Conservation (phyloP, 805 yeast species). For the Helenozyma rhizophorensis region DNA sequence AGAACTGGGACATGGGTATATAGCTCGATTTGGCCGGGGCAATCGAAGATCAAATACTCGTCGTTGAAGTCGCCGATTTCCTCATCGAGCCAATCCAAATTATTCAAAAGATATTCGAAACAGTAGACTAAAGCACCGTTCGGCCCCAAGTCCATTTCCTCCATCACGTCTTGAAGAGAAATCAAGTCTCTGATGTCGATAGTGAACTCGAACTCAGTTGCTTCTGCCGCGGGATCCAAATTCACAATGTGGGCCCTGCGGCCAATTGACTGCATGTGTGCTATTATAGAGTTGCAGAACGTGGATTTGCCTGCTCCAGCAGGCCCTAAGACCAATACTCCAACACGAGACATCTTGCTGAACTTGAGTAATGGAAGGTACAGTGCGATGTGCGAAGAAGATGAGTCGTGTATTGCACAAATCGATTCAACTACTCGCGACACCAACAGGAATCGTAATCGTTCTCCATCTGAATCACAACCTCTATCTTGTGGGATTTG, state of each 20-base stretch:
- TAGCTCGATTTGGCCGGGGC: constrained; percentile 95
- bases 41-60: constrained; percentile 89
- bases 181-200: constrained; percentile 89
- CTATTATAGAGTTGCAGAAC: constrained; percentile 81
- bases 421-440: constrained; percentile 17
- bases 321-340: constrained; percentile 91
- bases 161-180: constrained; percentile 91
- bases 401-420: constrained; percentile 13
- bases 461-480: constrained; percentile 66
- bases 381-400: neutral
- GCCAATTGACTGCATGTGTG: constrained; percentile 86
- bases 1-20: constrained; percentile 92
- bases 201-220: constrained; percentile 85
- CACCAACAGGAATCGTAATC: constrained; percentile 71
- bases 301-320: constrained; percentile 97
- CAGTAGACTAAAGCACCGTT: constrained; percentile 93
- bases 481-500: constrained; percentile 43
- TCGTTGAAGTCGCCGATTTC: constrained; percentile 95
- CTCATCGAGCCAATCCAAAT: constrained; percentile 95
- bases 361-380: constrained; percentile 1
- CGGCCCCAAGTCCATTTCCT: constrained; percentile 89
- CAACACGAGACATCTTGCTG: constrained; percentile 80
- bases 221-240: constrained; percentile 95
- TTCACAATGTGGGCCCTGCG: constrained; percentile 93
- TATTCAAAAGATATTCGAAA: constrained; percentile 83